phyloP scores from a whole-genome alignment of 148 eudicot genomes.

The Persicaria tinctoria region DNA sequence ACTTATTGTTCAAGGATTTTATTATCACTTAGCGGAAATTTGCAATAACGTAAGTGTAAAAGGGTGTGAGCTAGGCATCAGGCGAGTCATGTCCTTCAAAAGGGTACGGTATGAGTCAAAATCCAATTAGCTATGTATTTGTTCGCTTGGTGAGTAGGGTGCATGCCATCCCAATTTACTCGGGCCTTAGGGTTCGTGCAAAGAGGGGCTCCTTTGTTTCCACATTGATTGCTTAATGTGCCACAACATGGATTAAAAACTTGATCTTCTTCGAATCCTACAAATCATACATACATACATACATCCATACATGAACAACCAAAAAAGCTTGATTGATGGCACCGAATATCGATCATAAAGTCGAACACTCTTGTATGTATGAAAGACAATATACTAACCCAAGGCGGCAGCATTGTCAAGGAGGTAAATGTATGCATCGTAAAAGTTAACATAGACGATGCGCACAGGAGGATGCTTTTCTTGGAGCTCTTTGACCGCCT shows the following conservation, averaged over 20 bases:
- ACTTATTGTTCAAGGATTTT: too few species aligned
- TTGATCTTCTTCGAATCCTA: background rate
- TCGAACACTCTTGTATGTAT: background rate
- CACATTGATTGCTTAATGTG: background rate
- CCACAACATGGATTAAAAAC: background rate
- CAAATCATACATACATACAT: background rate
- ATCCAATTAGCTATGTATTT: background rate
- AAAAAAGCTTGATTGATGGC: background rate
- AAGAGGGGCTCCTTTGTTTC: background rate
- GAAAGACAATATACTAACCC: background rate
- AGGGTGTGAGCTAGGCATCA: too few species aligned
- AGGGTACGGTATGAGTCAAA: background rate
- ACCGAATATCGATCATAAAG: background rate
- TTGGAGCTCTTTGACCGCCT: conserved; percentile 6
- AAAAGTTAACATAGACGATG: conserved; percentile 23
- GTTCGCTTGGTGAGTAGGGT: background rate
- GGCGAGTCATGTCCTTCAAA: too few species aligned
- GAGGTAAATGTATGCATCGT: conserved; percentile 11
- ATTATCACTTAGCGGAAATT: too few species aligned
- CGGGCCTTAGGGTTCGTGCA: background rate
- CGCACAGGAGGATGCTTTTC: conserved; percentile 12
- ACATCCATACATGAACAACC: background rate
- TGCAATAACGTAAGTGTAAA: too few species aligned
- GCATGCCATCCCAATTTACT: background rate
- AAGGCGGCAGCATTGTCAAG: conserved; percentile 14